Evolutionary conservation across 805 yeast species (phyloP), one percentile per base, ranked within the genome.

Genomic region (Metschnikowia bowlesiae): DNA sequence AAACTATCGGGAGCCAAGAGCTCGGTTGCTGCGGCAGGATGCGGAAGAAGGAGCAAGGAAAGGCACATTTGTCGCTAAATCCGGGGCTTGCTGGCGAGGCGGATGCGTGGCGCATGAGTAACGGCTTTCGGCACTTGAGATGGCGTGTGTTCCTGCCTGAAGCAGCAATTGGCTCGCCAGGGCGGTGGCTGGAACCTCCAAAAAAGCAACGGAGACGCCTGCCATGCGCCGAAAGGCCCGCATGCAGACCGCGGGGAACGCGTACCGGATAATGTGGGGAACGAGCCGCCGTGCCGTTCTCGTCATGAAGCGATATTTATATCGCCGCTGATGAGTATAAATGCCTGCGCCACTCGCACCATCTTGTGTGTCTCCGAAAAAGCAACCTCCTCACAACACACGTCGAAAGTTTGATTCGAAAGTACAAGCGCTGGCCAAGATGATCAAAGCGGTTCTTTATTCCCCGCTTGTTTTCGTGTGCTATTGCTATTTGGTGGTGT

Each of bases 401-500:
- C 36, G 22, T 22, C 22, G 22, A 22, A 33, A 13, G 8, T 16
- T 13, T 11, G 16, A 13, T 29, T 42, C n/a, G 8, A 42, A 6
- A 10, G 31, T 37, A 13, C 31, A 42, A n/a, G 45, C 22, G 33
- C 11, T 28, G 32, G 10, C 33, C 11, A 9, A 26, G n/a, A 44
- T 44, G 46, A 14, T 44, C 11, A 44, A 44, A 44, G 14, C 37
- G 16, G 33, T 44, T 13, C 33, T 44, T 16, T 36, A 30, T 9
- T 36, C 35, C 36, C 47, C 47, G 16, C 6, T 44, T 22, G 29
- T 52, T 11, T 26, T 46, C 13, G 11, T 37, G 18, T 46, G 46
- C 33, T 52, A 52, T 49, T 44, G 48, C 36, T 46, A 39, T 30
- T 47, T 52, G 14, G 35, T 50, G 14, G 28, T 32, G 6, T 39